These are phyloP conservation scores for Phyllosticta paracitricarpa DNA, from an alignment of 2,329 filamentous ascomycete genomes.

Conservation along the genomic window DNA sequence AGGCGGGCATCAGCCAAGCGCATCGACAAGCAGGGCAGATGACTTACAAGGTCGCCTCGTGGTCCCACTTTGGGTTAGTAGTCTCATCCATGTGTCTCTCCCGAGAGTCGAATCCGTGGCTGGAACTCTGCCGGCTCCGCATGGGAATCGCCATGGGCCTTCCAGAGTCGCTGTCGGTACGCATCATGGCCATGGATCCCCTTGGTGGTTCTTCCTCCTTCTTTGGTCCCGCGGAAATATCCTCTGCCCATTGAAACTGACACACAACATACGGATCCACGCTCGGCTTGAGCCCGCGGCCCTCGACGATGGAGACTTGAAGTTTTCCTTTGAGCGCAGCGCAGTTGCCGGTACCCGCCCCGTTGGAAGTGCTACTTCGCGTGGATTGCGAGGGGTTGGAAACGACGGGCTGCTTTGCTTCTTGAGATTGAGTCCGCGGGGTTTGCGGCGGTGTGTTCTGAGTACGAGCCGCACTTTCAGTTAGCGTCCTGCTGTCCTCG, in stretches of 20 bases:
- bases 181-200: slow-evolving; percentile 42
- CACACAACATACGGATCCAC: slow-evolving; percentile 91
- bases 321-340: slow-evolving; percentile 76
- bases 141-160: slow-evolving; percentile 91
- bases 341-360: slow-evolving; percentile 47
- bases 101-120: slow-evolving; percentile 60
- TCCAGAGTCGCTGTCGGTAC: slow-evolving; percentile 71
- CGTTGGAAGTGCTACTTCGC: slow-evolving; percentile 22
- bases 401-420: slow-evolving; percentile 32
- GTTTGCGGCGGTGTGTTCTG: slow-evolving; percentile 82
- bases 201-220: slow-evolving; percentile 41
- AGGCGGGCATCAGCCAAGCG: slow-evolving; percentile 15
- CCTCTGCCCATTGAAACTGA: slow-evolving; percentile 92
- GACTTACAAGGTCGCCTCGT: slow-evolving; percentile 86
- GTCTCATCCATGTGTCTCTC: slow-evolving; percentile 53
- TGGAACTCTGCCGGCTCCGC: slow-evolving; percentile 92
- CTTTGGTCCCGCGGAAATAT: slow-evolving; percentile 80
- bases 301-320: slow-evolving; percentile 80
- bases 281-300: slow-evolving; percentile 68
- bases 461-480: slow-evolving; percentile 52
- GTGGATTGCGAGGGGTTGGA: slow-evolving; percentile 43
- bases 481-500: slow-evolving; percentile 77
- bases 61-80: slow-evolving; percentile 89
- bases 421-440: slow-evolving; percentile 72
- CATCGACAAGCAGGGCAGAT: neutral